Conservation (phyloP, 2,329 filamentous ascomycete species). For the Colletotrichum nymphaeae region DNA sequence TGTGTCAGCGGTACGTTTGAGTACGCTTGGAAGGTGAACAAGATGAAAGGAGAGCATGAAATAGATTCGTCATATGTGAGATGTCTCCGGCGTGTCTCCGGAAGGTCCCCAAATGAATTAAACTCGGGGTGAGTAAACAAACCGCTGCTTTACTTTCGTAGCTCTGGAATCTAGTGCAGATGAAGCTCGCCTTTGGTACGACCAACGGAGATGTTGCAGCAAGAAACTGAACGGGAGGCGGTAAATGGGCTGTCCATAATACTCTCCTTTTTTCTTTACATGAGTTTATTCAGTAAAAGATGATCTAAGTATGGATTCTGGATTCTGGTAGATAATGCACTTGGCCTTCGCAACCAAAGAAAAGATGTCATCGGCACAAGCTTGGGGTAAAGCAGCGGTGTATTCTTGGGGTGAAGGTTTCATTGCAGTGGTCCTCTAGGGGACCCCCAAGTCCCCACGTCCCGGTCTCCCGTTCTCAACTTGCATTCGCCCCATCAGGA, state of each 20-base stretch:
- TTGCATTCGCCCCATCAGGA: conserved; percentile 1
- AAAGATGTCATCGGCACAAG: background rate
- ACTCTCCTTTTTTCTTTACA: too few relatives aligned
- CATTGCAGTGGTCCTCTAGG: conserved; percentile 14
- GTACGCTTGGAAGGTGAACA: conserved; percentile 10
- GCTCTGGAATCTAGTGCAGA: background rate
- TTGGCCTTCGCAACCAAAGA: background rate
- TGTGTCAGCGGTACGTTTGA: background rate
- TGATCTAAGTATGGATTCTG: background rate
- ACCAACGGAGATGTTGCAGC: background rate
- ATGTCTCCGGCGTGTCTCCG: background rate
- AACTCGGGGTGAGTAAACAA: conserved; percentile 34
- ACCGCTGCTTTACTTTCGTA: conserved; percentile 28
- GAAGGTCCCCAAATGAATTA: conserved; percentile 23
- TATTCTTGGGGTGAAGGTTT: conserved; percentile 3
- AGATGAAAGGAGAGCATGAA: conserved; percentile 19
- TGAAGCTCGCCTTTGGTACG: background rate
- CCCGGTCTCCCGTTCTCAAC: conserved; percentile 10
- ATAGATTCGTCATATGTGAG: conserved; percentile 10
- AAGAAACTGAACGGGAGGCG: too few relatives aligned
- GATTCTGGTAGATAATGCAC: background rate
- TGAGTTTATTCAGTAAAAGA: too few relatives aligned
- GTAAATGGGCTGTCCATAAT: too few relatives aligned
- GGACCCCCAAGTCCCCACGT: conserved; percentile 7
- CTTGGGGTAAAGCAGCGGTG: conserved; percentile 26